A percentile compares a stretch with the other conserved stretches of the same genome.
phyloP scores from a whole-genome alignment of 2,329 filamentous ascomycete species.

The Fonsecaea monophora region DNA sequence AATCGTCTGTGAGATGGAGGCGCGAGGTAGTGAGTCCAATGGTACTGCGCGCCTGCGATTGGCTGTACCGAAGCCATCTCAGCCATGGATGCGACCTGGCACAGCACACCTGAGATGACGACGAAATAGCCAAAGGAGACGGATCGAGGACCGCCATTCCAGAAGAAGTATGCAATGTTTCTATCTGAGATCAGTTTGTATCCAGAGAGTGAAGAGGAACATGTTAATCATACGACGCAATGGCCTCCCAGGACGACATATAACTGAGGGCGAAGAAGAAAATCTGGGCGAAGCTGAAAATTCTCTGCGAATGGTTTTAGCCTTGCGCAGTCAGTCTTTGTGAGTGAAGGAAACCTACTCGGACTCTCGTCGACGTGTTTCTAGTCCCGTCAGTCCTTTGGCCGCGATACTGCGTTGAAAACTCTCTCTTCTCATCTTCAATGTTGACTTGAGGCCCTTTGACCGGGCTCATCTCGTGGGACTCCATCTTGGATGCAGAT shows the following conservation, averaged over 20 bases:
- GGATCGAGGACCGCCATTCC: conserved; percentile 46
- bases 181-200: conserved; percentile 10
- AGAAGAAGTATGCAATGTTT: conserved; percentile 40
- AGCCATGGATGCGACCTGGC: conserved; percentile 46
- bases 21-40: conserved; percentile 50
- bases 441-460: conserved; percentile 23
- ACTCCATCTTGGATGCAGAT: conserved; percentile 17
- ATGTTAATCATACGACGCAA: conserved; percentile 34
- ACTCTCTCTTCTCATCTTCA: conserved; percentile 16
- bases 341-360: conserved; percentile 16
- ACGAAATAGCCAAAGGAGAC: conserved; percentile 44
- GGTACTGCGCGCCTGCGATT: conserved; percentile 53
- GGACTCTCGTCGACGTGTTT: conserved; percentile 26
- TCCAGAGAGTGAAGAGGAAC: neutral
- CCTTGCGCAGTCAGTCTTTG: neutral
- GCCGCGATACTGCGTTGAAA: conserved; percentile 18
- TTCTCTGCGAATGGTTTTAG: conserved; percentile 31
- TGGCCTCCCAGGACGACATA: conserved; percentile 42
- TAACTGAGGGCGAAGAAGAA: conserved; percentile 43
- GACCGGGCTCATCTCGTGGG: conserved; percentile 24
- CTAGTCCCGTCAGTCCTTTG: conserved; percentile 24
- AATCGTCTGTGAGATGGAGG: conserved; percentile 43
- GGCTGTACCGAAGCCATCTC: conserved; percentile 52
- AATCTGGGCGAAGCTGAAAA: conserved; percentile 43
- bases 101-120: conserved; percentile 21